phyloP scores from a whole-genome alignment of 2,329 filamentous ascomycete genomes.

The Fusarium anguioides region DNA sequence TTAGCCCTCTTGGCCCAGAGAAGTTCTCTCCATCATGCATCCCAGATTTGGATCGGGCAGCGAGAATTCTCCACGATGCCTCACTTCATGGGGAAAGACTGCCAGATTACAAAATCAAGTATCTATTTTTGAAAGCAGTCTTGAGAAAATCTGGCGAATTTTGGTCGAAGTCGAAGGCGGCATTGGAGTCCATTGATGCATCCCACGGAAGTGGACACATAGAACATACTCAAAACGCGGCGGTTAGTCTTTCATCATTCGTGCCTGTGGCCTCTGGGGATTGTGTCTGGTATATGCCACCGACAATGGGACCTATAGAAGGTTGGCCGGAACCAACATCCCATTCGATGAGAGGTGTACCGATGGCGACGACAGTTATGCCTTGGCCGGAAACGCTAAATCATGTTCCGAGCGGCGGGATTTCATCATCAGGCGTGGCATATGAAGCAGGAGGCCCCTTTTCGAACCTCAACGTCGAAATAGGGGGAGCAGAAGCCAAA shows the following conservation, averaged over 20 bases:
- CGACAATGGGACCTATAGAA: neutral
- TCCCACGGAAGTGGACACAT: too few relatives aligned
- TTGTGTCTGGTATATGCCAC: neutral
- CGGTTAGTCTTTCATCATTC: neutral
- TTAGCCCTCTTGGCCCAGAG: constrained; percentile 29
- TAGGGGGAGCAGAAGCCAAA: neutral
- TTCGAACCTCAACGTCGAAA: neutral
- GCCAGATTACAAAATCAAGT: constrained; percentile 12
- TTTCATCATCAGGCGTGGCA: neutral
- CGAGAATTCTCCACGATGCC: constrained; percentile 17
- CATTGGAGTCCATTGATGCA: constrained; percentile 14
- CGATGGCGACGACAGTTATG: neutral
- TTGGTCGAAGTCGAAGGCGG: constrained; percentile 29
- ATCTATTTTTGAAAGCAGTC: constrained; percentile 21
- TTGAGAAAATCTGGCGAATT: constrained; percentile 35
- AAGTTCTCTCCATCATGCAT: constrained; percentile 42
- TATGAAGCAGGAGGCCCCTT: neutral
- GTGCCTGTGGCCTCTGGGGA: neutral
- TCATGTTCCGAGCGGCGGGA: neutral
- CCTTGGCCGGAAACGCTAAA: neutral
- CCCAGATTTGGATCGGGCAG: constrained; percentile 26
- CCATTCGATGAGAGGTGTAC: neutral
- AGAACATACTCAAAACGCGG: neutral
- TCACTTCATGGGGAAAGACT: constrained; percentile 2
- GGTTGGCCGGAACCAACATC: neutral